phyloP scores from a whole-genome alignment of 2,329 filamentous ascomycete genomes.

The Pseudocercospora cruenta region DNA sequence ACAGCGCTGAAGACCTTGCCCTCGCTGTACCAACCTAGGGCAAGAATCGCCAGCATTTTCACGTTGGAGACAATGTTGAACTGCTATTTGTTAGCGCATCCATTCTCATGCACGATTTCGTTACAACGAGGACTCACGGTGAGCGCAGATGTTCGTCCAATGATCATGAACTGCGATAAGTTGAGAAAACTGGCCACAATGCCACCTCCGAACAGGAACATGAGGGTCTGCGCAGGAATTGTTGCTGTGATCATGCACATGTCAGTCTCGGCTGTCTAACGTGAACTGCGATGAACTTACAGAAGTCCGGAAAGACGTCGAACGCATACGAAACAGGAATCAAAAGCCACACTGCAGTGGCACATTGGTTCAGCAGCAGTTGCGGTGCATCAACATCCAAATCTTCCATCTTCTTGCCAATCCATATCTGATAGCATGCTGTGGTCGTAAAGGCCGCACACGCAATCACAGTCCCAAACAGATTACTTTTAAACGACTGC shows the following conservation, averaged over 20 bases:
- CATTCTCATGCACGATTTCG: not conserved
- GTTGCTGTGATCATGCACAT: not conserved
- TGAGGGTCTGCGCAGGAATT: conserved; percentile 4
- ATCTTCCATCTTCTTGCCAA: conserved; percentile 17
- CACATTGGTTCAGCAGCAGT: conserved; percentile 15
- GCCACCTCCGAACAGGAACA: conserved; percentile 10
- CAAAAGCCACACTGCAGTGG: conserved; percentile 4
- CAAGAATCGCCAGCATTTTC: conserved; percentile 15
- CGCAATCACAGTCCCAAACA: conserved; percentile 9
- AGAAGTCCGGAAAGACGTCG: conserved; percentile 16
- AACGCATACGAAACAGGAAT: conserved; percentile 3
- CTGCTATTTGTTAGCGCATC: not conserved
- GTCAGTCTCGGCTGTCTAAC: no score
- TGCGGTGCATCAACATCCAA: conserved; percentile 16
- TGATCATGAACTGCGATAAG: conserved; percentile 17
- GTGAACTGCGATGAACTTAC: not conserved
- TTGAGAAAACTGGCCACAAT: conserved; percentile 17
- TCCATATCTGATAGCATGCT: conserved; percentile 21
- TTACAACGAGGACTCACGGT: not conserved
- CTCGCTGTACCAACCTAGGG: conserved; percentile 14
- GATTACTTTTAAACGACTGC: conserved; percentile 7
- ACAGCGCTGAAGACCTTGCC: conserved; percentile 14
- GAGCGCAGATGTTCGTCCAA: conserved; percentile 16
- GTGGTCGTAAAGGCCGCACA: conserved; percentile 17
- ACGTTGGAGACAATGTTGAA: conserved; percentile 18